Evolutionary conservation across 179 eudicot species (phyloP), one percentile per base, ranked within the genome.

Genomic region (Corrigiola litoralis): DNA sequence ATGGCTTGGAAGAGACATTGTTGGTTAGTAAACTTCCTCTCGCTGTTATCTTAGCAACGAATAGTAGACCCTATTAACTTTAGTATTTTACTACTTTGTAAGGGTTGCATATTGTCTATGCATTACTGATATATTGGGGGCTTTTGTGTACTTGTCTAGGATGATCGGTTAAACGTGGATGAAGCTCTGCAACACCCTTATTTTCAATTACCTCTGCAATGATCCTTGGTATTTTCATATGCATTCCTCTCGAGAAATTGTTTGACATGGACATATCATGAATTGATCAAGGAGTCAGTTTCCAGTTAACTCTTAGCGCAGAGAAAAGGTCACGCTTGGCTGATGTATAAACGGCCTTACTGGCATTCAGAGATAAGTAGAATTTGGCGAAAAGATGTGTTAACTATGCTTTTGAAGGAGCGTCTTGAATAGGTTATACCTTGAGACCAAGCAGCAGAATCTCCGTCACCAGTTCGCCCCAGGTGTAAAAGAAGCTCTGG

Each of bases 121-220:
- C 14, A 29, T 28, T 36, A 34, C 58, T 42, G 54, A 41, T 21
- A 7, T 52, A 34, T 36, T 53, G 45, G 18, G 28, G 31, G 25
- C 16, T 68, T 61, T 48, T 12, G 12, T 42, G 46, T 61, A 34
- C 67, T 53, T 50, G 65, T 70, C 20, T 75, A 92, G 98, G 98
- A 92, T 71, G 92, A 90, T 66, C 81, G 98, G 51, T 65, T 81
- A 49, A 80, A 82, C 58, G 95, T 85, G 63, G 96, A 92, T 69
- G 98, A 92, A 29, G 98, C 98, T 61, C 52, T 92, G 66, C 82
- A 63, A 53, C 98, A 92, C 77, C 92, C 89, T 44, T 92, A 90
- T 70, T 92, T 87, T 74, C 74, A 74, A 17, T 52, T 24, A 6
- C 73, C 67, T 72, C 79, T 42, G 4, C 38, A 13, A 13, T 69